These are phyloP conservation scores for Phyllosticta citrichinensis DNA, from an alignment of 2,329 filamentous ascomycete genomes.

Conservation along the genomic window DNA sequence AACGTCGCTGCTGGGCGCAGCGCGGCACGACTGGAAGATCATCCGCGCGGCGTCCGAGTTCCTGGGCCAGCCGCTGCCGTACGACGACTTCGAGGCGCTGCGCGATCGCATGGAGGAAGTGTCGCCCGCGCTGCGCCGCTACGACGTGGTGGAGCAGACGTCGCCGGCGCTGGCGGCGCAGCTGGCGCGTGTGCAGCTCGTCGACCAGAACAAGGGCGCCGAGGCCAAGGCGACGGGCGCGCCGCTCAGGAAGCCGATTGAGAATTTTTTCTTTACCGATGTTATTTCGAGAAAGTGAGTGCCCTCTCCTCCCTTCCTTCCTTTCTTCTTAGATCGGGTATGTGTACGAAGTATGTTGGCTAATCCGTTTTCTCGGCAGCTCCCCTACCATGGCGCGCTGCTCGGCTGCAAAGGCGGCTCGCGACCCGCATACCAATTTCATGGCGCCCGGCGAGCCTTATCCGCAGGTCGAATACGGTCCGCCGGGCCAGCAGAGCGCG, in stretches of 20 bases:
- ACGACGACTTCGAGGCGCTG: slow-evolving; percentile 82
- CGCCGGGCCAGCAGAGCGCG: slow-evolving; percentile 12
- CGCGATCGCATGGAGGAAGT: slow-evolving; percentile 94
- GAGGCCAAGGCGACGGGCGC: slow-evolving; percentile 50
- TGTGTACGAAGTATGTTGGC: slow-evolving; percentile 12
- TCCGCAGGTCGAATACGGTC: slow-evolving; percentile 33
- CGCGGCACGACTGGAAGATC: slow-evolving; percentile 98
- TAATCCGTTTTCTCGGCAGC: slow-evolving; percentile 38
- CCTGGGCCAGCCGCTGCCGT: slow-evolving; percentile 74
- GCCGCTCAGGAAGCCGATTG: slow-evolving; percentile 73
- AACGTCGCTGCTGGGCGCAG: slow-evolving; percentile 76
- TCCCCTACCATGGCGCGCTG: slow-evolving; percentile 98
- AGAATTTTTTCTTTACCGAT: slow-evolving; percentile 98
- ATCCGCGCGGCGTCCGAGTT: slow-evolving; percentile 88
- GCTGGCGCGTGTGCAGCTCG: slow-evolving; percentile 86
- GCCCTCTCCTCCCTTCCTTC: neutral
- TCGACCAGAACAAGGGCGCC: slow-evolving; percentile 89
- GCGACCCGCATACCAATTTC: slow-evolving; percentile 41
- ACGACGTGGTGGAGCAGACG: slow-evolving; percentile 82
- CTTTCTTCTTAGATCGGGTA: too few relatives aligned
- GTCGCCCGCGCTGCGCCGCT: slow-evolving; percentile 76
- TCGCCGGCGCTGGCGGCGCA: slow-evolving; percentile 45
- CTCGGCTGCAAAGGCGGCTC: slow-evolving; percentile 74
- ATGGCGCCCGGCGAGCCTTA: slow-evolving; percentile 38
- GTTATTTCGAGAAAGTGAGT: slow-evolving; percentile 87